Percentiles rank a stretch among this genome's conserved stretches.
These are phyloP conservation scores for Cercospora sesami DNA, from an alignment of 2,329 filamentous ascomycete genomes.

Conservation along the genomic window DNA sequence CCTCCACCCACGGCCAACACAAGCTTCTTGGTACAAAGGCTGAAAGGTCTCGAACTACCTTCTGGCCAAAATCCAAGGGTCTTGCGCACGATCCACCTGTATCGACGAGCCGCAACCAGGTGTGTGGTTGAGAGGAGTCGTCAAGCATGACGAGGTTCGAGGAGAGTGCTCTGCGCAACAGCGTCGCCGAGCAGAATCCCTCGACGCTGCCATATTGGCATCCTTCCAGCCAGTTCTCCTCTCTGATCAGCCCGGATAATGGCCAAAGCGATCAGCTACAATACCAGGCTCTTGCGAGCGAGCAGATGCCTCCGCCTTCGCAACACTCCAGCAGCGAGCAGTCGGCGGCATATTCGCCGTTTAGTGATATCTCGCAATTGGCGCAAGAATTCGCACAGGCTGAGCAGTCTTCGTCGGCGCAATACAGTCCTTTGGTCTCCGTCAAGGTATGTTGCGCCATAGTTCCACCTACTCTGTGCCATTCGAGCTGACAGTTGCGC, in stretches of 20 bases:
- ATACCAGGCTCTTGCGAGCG: constrained; percentile 11
- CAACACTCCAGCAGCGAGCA: background rate
- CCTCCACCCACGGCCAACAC: background rate
- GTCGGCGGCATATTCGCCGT: background rate
- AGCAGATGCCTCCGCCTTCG: constrained; percentile 14
- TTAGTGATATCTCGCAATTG: constrained; percentile 7
- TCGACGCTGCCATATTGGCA: constrained; percentile 30
- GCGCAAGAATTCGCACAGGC: constrained; percentile 2
- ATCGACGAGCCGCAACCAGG: background rate
- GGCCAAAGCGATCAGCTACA: constrained; percentile 3
- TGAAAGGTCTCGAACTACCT: background rate
- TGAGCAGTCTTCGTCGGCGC: constrained; percentile 9
- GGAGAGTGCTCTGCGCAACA: constrained; percentile 29
- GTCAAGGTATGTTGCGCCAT: constrained; percentile 15
- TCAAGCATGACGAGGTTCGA: constrained; percentile 28
- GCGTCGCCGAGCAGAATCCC: constrained; percentile 19
- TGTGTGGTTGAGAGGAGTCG: background rate
- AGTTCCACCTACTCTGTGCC: background rate
- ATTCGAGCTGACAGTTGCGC: background rate
- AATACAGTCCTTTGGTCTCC: constrained; percentile 15
- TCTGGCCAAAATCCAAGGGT: background rate
- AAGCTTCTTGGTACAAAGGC: background rate
- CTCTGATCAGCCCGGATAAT: constrained; percentile 27
- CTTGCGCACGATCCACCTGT: background rate
- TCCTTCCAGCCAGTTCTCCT: constrained; percentile 30